Percentiles rank a stretch among this genome's conserved stretches.
Conservation (phyloP, 2,329 filamentous ascomycete species). For the Apiospora phragmitis region DNA sequence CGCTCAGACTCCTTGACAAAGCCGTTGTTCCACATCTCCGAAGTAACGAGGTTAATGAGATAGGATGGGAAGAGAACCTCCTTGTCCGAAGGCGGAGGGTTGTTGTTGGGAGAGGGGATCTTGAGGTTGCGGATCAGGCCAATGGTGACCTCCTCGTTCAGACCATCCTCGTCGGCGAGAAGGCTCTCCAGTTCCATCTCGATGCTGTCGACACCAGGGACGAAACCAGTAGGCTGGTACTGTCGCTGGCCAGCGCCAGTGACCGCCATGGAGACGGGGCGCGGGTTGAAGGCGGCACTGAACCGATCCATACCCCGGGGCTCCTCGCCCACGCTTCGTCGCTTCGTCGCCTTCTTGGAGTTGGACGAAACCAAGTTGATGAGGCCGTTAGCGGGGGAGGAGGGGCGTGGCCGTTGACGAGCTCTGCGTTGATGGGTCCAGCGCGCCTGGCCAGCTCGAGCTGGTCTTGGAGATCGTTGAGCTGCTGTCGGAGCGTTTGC, state of each 20-base stretch:
- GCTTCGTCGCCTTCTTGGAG: slow-evolving; percentile 76
- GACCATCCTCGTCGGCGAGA: slow-evolving; percentile 89
- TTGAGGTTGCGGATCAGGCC: slow-evolving; percentile 95
- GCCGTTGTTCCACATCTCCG: slow-evolving; percentile 99
- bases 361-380: slow-evolving; percentile 95
- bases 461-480: slow-evolving; percentile 88
- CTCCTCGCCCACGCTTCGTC: slow-evolving; percentile 87
- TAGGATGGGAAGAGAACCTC: slow-evolving; percentile 98
- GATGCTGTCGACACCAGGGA: slow-evolving; percentile 82
- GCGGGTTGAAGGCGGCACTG: slow-evolving; percentile 88
- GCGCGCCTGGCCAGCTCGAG: slow-evolving; percentile 82
- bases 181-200: slow-evolving; percentile 94
- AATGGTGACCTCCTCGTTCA: slow-evolving; percentile 97
- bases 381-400: slow-evolving; percentile 69
- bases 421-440: slow-evolving; percentile 70
- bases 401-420: slow-evolving; percentile 62
- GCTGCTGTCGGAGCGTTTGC: slow-evolving; percentile 78
- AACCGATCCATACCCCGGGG: slow-evolving; percentile 84
- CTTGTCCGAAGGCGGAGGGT: slow-evolving; percentile 91
- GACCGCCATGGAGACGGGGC: slow-evolving; percentile 94
- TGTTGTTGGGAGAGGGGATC: slow-evolving; percentile 86
- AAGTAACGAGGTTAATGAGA: slow-evolving; percentile 97
- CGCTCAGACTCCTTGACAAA: slow-evolving; percentile 99
- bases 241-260: slow-evolving; percentile 67
- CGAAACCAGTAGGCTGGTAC: slow-evolving; percentile 72